These are phyloP conservation scores for Saturnispora gosingensis DNA, from an alignment of 805 yeast species.

Conservation along the genomic window DNA sequence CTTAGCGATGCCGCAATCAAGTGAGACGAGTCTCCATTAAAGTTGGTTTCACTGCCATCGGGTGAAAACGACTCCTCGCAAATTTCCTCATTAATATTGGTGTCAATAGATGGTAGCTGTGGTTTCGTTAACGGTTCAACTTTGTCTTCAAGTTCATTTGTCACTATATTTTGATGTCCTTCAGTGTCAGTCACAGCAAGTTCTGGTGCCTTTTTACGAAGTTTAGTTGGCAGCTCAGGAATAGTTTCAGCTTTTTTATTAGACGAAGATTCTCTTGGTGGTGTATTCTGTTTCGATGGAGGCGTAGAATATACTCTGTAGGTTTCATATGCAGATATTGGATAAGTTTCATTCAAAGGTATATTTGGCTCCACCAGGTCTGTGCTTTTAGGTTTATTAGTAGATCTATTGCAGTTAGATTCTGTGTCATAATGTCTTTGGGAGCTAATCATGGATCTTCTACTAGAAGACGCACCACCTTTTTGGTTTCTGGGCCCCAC, in stretches of 20 bases:
- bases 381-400: not conserved
- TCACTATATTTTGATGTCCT: not conserved
- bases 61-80: not conserved
- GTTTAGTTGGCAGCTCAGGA: not conserved
- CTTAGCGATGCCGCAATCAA: not conserved
- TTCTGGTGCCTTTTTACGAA: conserved; percentile 3
- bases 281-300: not conserved
- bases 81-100: not conserved
- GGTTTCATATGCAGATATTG: not conserved
- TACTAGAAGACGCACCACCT: not conserved
- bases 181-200: conserved; percentile 4
- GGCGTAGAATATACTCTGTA: conserved; percentile 1
- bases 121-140: not conserved
- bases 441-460: conserved; percentile 1
- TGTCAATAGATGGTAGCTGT: not conserved
- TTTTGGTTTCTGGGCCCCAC: conserved; percentile 6
- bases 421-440: conserved; percentile 7
- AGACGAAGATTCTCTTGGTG: not conserved
- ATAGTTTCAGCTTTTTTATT: not conserved
- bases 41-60: not conserved
- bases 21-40: not conserved
- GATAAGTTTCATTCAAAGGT: not conserved
- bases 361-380: not conserved
- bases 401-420: not conserved
- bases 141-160: not conserved